Evolutionary conservation across 148 eudicot genomes (phyloP).

Genomic region (Vaccinium myrtillus): DNA sequence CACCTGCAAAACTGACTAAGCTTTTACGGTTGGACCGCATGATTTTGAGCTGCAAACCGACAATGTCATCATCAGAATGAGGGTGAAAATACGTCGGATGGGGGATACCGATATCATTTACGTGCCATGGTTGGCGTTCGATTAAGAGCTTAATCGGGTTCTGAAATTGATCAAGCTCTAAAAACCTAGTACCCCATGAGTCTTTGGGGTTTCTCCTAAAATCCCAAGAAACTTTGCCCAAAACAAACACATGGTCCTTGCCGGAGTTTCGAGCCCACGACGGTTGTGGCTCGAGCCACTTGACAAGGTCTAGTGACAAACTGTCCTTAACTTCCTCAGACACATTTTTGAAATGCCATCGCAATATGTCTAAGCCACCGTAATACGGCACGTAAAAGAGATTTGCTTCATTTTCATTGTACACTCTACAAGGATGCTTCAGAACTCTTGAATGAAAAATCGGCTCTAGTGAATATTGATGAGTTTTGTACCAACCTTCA

Average conservation of each 20-base stretch:
- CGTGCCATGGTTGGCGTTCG: constrained; percentile 76
- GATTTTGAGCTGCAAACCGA: constrained; percentile 46
- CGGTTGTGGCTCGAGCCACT: constrained; percentile 50
- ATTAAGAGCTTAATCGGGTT: constrained; percentile 72
- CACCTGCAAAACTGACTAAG: constrained; percentile 70
- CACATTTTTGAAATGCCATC: constrained; percentile 73
- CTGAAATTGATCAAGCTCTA: constrained; percentile 52
- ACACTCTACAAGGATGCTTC: constrained; percentile 80
- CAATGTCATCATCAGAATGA: constrained; percentile 49
- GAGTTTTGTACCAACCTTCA: constrained; percentile 68
- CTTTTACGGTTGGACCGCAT: constrained; percentile 31
- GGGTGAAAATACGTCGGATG: constrained; percentile 89
- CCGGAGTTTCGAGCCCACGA: constrained; percentile 57
- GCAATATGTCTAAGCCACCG: constrained; percentile 63
- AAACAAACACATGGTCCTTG: constrained; percentile 66
- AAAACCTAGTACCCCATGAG: constrained; percentile 57
- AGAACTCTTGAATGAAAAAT: constrained; percentile 61
- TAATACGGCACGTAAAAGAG: constrained; percentile 84
- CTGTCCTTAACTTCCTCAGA: constrained; percentile 53
- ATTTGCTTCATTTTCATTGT: constrained; percentile 52
- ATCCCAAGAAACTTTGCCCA: constrained; percentile 85
- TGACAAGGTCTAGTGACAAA: constrained; percentile 46
- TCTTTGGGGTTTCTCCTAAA: constrained; percentile 42
- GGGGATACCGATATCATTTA: constrained; percentile 70
- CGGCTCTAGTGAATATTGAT: constrained; percentile 70